Evolutionary conservation across 148 eudicot genomes (phyloP), one percentile per base, ranked within the genome.

Genomic region (Rhododendron williamsianum): DNA sequence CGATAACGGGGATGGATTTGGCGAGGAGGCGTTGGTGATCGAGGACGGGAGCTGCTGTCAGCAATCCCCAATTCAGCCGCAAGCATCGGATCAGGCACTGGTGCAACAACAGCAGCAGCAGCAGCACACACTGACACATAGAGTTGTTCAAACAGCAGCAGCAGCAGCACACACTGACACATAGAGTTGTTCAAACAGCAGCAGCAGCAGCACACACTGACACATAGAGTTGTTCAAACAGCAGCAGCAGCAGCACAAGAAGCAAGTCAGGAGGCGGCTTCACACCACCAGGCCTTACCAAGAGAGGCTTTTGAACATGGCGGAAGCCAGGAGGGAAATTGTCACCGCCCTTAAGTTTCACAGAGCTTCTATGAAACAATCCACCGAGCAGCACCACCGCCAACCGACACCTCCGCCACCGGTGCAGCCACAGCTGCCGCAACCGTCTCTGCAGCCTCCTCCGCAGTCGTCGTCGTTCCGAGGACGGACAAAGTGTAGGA

Each of bases 241-340:
- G n/a, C n/a, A n/a, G n/a, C 73, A 72, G 2, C 86, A 48, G 10
- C 90, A 60, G 21, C 91, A 88, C 35, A 94, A 92, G 51, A 96
- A 94, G 46, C 95, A 96, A 86, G 95, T 94, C 0, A 91, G 99
- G 65, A 89, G 98, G 85, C 90, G 99, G 85, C 95, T 93, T 18
- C 99, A 96, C 82, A 96, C 99, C 36, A 94, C 90, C 86, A 92
- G 93, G 86, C 99, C 99, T 82, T 96, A 96, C 81, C 98, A 96
- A 84, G 98, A 94, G 85, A 84, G 97, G 90, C 94, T 96, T 65
- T 91, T 96, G 0, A 96, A 96, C 80, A 96, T 96, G 99, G 99
- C 98, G 8, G 98, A 96, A 87, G 99, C 99, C 0, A 80, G 99
- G 16, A 90, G 91, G 73, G 99, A 96, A 84, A 96, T 96, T 38